Conservation (phyloP, 192 early-diverging fungal species). For the Coemansia sp. region DNA sequence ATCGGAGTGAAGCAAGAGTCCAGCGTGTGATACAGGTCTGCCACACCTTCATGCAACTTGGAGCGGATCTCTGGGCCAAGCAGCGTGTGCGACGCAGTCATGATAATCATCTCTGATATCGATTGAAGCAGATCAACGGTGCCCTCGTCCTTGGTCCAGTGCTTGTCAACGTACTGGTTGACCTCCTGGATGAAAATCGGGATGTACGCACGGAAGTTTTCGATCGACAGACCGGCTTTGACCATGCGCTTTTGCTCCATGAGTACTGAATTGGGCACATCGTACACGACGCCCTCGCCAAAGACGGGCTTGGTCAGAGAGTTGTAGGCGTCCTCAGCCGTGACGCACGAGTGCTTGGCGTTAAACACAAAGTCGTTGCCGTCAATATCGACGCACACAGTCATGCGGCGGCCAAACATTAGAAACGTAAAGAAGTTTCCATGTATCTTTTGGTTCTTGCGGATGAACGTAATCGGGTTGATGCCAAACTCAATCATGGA, state of each 20-base stretch:
- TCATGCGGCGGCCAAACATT: conserved; percentile 91
- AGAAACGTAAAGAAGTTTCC: conserved; percentile 93
- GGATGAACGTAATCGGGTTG: conserved; percentile 86
- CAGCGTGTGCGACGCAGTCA: conserved; percentile 92
- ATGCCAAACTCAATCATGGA: conserved; percentile 86
- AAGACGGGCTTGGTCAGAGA: conserved; percentile 94
- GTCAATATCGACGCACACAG: conserved; percentile 83
- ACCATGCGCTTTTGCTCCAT: conserved; percentile 99
- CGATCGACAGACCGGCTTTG: conserved; percentile 87
- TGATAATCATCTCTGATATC: conserved; percentile 89
- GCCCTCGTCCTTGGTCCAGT: conserved; percentile 62
- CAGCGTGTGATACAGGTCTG: conserved; percentile 92
- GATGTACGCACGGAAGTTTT: conserved; percentile 87
- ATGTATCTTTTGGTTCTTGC: conserved; percentile 77
- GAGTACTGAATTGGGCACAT: conserved; percentile 86
- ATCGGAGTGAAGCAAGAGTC: conserved; percentile 93
- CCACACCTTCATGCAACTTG: conserved; percentile 79
- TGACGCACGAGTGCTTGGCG: conserved; percentile 79
- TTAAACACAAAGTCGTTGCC: conserved; percentile 99
- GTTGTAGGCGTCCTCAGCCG: conserved; percentile 93
- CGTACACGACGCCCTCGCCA: conserved; percentile 95
- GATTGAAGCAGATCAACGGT: conserved; percentile 73
- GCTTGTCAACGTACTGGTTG: conserved; percentile 71
- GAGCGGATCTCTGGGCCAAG: conserved; percentile 93
- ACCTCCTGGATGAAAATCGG: conserved; percentile 87